Evolutionary conservation across 306 rosid species (phyloP).

Genomic region (Dryas alaskensis): DNA sequence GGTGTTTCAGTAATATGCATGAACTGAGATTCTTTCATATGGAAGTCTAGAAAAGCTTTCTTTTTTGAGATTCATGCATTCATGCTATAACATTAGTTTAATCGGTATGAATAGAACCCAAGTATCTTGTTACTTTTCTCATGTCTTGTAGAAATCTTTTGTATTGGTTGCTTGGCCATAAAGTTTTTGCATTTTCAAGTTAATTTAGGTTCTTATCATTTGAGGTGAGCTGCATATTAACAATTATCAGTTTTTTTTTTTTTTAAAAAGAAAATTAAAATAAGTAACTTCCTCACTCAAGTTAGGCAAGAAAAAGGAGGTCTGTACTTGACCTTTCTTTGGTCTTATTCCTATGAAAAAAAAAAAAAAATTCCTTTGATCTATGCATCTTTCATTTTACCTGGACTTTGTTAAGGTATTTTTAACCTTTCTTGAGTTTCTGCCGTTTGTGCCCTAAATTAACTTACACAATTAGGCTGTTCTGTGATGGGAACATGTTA

Average conservation of each 20-base stretch:
- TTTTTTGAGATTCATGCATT: background rate
- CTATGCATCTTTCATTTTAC: background rate
- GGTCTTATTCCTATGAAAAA: background rate
- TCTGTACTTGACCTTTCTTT: background rate
- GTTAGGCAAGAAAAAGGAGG: background rate
- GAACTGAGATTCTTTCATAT: too few relatives aligned
- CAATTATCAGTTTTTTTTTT: background rate
- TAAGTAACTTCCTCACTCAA: background rate
- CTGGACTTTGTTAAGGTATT: background rate
- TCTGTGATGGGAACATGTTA: background rate
- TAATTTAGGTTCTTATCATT: slow-evolving; percentile 5
- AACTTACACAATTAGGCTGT: background rate
- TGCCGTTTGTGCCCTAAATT: background rate
- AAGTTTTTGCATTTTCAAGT: background rate
- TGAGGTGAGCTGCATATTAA: background rate
- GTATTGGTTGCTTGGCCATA: background rate
- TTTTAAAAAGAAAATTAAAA: background rate
- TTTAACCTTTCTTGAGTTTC: background rate
- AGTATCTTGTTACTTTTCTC: background rate
- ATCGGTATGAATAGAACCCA: background rate
- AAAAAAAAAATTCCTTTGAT: background rate
- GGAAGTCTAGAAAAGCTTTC: too few relatives aligned
- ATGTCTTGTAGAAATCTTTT: background rate
- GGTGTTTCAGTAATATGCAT: too few relatives aligned
- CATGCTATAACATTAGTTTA: background rate